phyloP scores from a whole-genome alignment of 352 stramenopile species.

The Peronospora destructor region DNA sequence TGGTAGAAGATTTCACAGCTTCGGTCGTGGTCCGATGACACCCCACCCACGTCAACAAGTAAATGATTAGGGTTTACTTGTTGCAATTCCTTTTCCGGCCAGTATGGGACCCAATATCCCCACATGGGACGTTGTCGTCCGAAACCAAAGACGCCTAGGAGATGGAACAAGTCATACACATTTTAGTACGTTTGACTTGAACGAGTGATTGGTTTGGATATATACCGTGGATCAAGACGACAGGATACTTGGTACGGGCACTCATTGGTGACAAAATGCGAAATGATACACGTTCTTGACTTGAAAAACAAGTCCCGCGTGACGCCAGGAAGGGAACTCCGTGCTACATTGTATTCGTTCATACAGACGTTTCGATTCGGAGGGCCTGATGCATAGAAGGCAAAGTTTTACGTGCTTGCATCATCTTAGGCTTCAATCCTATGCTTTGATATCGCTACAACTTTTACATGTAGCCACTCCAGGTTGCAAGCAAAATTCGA shows the following conservation, averaged over 20 bases:
- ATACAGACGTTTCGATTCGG: too few relatives aligned
- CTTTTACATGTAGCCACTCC: too few relatives aligned
- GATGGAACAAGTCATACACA: neutral
- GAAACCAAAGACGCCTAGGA: conserved; percentile 52
- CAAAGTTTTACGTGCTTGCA: too few relatives aligned
- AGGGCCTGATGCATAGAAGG: too few relatives aligned
- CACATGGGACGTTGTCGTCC: conserved; percentile 40
- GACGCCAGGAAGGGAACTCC: neutral
- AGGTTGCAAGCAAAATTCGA: too few relatives aligned
- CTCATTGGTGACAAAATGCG: conserved; percentile 15
- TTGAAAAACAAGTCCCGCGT: conserved; percentile 7
- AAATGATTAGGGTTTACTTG: conserved; percentile 48
- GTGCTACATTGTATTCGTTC: too few relatives aligned
- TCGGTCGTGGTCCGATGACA: conserved; percentile 65
- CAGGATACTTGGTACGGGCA: conserved; percentile 39
- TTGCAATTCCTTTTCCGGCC: conserved; percentile 43
- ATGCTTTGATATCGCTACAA: too few relatives aligned
- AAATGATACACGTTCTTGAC: neutral
- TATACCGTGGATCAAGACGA: conserved; percentile 60
- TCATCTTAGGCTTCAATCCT: too few relatives aligned
- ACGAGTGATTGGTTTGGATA: neutral
- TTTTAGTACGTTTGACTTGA: neutral
- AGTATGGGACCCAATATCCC: conserved; percentile 44
- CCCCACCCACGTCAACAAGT: conserved; percentile 47
- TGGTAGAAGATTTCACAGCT: conserved; percentile 66